Base-by-base conservation (phyloP, 305 asterid genomes). In the Solanum hybrid region DNA sequence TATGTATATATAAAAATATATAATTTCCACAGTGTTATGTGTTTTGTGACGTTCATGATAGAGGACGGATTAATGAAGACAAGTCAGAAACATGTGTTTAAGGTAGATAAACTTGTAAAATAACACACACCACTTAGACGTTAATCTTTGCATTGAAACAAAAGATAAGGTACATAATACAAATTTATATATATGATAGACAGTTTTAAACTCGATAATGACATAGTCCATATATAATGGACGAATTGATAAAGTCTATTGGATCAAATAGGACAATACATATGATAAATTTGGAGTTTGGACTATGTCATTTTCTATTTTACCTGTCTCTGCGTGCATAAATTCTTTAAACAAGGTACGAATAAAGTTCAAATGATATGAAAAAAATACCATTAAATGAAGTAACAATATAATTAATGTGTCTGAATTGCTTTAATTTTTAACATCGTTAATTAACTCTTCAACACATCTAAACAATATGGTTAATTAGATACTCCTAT, bases 11-110 rank as follows among this genome's bases (percentile, higher is more conserved):
- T n/a, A n/a, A n/a, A n/a, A n/a, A n/a, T n/a, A 13, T 46, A 5
- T 46, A 46, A 46, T 46, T 14, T 46, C 0, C 7, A 46, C 3
- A 46, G 7, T 14, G 2, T 46, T 1, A 46, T 5, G 60, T 46
- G 3, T 46, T 46, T 46, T 46, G 60, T 46, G 60, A 14, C 3
- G 60, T 17, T 17, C 5, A 17, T 6, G 24, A 56, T 17, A 7
- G 2, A 56, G 10, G 1, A 0, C 2, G 1, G 4, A 51, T 51
- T 6, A 3, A 17, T 6, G n/a, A 56, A 56, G n/a, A 6, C 2
- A 56, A 17, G 24, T 17, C 24, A 1, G 0, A 51, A 51, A 51
- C 6, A 51, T 1, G 10, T 51, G n/a, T 51, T 51, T 51, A 16
- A 51, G 66, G 8, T 51, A 5, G 64, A 51, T 51, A 16, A 51